Evolutionary conservation across 176 grass and related monocot species (phyloP), one percentile per base, ranked within the genome.

Genomic region (Eragrostis curvula): DNA sequence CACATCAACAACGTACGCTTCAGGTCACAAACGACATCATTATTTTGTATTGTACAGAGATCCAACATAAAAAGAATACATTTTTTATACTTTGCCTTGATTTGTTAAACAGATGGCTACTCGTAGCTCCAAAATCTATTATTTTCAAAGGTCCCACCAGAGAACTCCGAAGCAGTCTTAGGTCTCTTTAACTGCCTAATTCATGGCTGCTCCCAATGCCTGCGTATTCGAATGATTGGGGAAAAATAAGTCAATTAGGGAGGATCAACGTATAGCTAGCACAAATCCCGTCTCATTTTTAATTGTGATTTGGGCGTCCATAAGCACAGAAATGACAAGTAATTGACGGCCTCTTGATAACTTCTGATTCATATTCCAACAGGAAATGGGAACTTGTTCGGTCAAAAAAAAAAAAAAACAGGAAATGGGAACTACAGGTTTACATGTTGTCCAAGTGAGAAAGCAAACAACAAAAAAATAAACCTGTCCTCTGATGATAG

Each of bases 61-160:
- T 85, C 87, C 42, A 66, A 56, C 83, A 77, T 85, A 66, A 89
- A 81, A 89, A 32, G 57, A 47, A 85, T 71, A 85, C 27, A 77
- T 10, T 36, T 41, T 70, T 76, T 76, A 77, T 71, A 59, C 2
- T 8, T 41, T 71, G 41, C 57, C 72, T 56, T 29, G 27, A 66
- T 71, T 85, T 84, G 6, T 78, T 85, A 77, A 78, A 85, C 28
- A 18, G 9, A 9, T 42, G 21, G 48, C 78, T 77, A 77, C 56
- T 47, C 70, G 25, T 81, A 89, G 39, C 65, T 56, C 68, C 45
- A n/a, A 79, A 89, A 70, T 85, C 11, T 6, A 71, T 71, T 82
- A 5, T 41, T 78, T 24, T 29, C 47, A 73, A 66, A 41, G 20
- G 15, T 53, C 6, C 12, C 40, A 2, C 58, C 7, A 67, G 28